These are phyloP conservation scores for Ogataea wickerhamii DNA, from an alignment of 805 yeast genomes.

Conservation along the genomic window DNA sequence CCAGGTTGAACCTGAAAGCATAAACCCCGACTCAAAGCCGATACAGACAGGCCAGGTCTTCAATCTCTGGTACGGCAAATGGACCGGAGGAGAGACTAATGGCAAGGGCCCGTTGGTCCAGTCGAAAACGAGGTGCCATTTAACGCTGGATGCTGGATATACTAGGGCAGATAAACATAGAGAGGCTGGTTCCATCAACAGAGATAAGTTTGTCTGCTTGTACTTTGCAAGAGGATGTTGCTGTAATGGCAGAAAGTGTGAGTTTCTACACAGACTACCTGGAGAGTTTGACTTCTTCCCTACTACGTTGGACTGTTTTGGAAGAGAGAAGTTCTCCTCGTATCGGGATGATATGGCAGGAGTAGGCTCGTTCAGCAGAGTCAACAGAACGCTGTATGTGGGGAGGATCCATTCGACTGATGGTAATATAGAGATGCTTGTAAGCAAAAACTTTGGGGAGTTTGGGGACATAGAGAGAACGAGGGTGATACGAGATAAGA, in stretches of 20 bases:
- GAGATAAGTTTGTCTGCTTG: constrained; percentile 57
- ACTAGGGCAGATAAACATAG: constrained; percentile 60
- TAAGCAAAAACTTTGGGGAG: constrained; percentile 56
- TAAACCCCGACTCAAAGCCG: constrained; percentile 57
- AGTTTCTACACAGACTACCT: constrained; percentile 77
- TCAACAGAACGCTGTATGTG: constrained; percentile 74
- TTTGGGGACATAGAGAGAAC: constrained; percentile 75
- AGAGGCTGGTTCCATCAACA: constrained; percentile 24
- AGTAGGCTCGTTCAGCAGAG: constrained; percentile 69
- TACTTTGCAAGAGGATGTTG: constrained; percentile 91
- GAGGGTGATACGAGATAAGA: constrained; percentile 55
- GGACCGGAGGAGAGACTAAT: constrained; percentile 74
- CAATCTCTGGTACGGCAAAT: constrained; percentile 84
- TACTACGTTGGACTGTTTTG: constrained; percentile 83
- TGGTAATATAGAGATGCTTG: constrained; percentile 35
- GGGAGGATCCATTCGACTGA: constrained; percentile 50
- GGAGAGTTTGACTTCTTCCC: constrained; percentile 51
- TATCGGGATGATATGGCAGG: constrained; percentile 95
- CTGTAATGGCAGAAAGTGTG: constrained; percentile 70
- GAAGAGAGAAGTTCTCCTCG: constrained; percentile 77
- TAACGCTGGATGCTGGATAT: constrained; percentile 65
- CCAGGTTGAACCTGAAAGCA: constrained; percentile 64
- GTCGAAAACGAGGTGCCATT: constrained; percentile 58
- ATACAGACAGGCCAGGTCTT: constrained; percentile 77
- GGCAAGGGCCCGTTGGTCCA: constrained; percentile 37